These are phyloP conservation scores for Malassezia nana DNA, from an alignment of 1,284 basidiomycete genomes.

Conservation along the genomic window DNA sequence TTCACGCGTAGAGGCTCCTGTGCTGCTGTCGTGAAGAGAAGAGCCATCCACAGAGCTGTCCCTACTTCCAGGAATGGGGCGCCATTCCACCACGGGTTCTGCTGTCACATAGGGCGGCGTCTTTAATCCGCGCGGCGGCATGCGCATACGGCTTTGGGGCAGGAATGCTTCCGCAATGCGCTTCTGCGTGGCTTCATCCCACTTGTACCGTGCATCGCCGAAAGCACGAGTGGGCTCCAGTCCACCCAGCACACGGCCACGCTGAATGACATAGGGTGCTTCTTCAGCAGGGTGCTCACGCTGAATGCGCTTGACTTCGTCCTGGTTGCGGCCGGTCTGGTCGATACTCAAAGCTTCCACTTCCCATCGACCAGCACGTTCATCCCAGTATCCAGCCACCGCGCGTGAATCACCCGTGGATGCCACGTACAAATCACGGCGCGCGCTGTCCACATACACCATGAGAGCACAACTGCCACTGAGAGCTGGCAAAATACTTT, in stretches of 20 bases:
- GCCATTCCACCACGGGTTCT: conserved; percentile 56
- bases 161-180: conserved; percentile 49
- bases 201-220: conserved; percentile 88
- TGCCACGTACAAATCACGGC: conserved; percentile 53
- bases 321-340: conserved; percentile 83
- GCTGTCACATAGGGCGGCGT: conserved; percentile 84
- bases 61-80: neutral
- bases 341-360: conserved; percentile 87
- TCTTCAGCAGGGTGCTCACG: conserved; percentile 71
- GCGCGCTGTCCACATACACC: conserved; percentile 43
- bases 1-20: conserved; percentile 22
- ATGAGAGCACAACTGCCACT: conserved; percentile 43
- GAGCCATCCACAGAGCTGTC: neutral
- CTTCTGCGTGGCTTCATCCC: conserved; percentile 50
- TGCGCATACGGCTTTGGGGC: conserved; percentile 27
- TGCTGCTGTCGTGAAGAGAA: neutral
- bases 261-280: conserved; percentile 66
- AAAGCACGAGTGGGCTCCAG: conserved; percentile 89
- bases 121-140: conserved; percentile 32
- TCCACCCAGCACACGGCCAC: conserved; percentile 63
- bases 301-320: conserved; percentile 66
- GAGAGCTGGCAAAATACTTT: conserved; percentile 41
- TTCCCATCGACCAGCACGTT: conserved; percentile 57
- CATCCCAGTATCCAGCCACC: conserved; percentile 76
- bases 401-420: conserved; percentile 89